Conservation (phyloP, 305 asterid genomes). For the Euphrasia arctica region DNA sequence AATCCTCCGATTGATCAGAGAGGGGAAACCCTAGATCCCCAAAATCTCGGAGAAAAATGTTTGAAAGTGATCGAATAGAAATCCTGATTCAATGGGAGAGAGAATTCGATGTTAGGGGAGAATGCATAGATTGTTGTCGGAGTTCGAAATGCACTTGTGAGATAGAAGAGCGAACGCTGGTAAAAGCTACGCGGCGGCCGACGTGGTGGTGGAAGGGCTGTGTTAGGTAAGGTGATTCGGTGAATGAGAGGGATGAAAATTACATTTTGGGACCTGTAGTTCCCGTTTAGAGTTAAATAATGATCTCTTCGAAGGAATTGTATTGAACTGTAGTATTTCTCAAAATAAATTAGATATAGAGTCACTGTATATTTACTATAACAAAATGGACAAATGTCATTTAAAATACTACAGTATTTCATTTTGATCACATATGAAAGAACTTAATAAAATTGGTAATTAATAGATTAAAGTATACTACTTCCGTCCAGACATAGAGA, state of each 20-base stretch:
- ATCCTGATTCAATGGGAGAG: conserved; percentile 14
- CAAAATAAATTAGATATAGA: too few relatives aligned
- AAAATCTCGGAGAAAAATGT: conserved; percentile 11
- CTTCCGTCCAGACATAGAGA: too few relatives aligned
- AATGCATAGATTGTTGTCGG: conserved; percentile 2
- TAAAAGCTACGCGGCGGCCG: neutral
- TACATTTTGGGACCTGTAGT: neutral
- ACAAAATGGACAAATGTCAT: too few relatives aligned
- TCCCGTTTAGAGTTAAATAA: neutral
- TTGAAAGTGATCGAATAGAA: conserved; percentile 20
- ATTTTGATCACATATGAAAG: too few relatives aligned
- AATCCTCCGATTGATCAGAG: conserved; percentile 26
- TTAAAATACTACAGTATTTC: too few relatives aligned
- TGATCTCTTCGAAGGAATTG: too few relatives aligned
- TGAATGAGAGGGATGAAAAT: conserved; percentile 14
- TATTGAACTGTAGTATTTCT: too few relatives aligned
- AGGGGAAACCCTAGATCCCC: conserved; percentile 31
- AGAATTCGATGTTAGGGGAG: neutral
- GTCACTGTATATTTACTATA: too few relatives aligned
- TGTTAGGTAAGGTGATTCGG: conserved; percentile 28
- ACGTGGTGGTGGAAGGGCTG: conserved; percentile 23
- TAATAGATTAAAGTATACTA: too few relatives aligned
- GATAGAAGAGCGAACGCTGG: neutral
- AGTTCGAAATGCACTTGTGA: conserved; percentile 17
- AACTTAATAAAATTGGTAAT: too few relatives aligned